phyloP scores from a whole-genome alignment of 1,139 yeast species.

The Hyphopichia wangnamkhiaoensis region DNA sequence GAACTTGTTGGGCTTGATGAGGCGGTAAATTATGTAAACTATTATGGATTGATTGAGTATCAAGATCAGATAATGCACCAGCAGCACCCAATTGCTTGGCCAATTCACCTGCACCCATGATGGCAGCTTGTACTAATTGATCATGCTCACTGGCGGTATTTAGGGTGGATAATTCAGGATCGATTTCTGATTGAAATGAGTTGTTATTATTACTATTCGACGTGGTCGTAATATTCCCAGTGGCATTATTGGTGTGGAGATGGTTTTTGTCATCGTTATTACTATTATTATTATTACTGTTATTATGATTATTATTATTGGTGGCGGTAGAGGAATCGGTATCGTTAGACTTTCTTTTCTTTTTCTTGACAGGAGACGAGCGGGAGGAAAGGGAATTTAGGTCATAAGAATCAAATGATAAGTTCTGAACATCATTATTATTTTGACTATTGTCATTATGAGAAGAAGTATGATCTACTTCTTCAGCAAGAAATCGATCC shows the following conservation, averaged over 20 bases:
- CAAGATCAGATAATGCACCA: slow-evolving; percentile 17
- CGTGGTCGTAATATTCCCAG: too few species aligned
- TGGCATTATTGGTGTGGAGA: neutral
- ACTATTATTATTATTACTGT: neutral
- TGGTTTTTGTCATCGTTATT: neutral
- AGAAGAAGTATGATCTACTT: slow-evolving; percentile 13
- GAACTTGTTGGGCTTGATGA: slow-evolving; percentile 29
- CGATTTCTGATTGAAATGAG: slow-evolving; percentile 36
- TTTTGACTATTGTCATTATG: slow-evolving; percentile 5
- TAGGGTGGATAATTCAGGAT: slow-evolving; percentile 58
- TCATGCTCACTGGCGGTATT: slow-evolving; percentile 55
- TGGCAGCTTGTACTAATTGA: slow-evolving; percentile 66
- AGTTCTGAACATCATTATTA: slow-evolving; percentile 12
- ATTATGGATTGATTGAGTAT: slow-evolving; percentile 10
- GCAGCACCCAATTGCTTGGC: slow-evolving; percentile 46
- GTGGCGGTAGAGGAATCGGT: neutral
- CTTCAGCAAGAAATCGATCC: slow-evolving; percentile 54
- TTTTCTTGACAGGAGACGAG: slow-evolving; percentile 12
- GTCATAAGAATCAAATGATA: slow-evolving; percentile 2
- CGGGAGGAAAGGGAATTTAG: slow-evolving; percentile 7
- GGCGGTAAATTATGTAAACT: slow-evolving; percentile 19
- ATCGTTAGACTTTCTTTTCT: slow-evolving; percentile 9
- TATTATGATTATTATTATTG: too few species aligned
- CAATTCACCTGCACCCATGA: slow-evolving; percentile 63
- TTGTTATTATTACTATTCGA: neutral